Percentiles rank a stretch among this genome's conserved stretches.
These are phyloP conservation scores for Lyophyllum semitale DNA, from an alignment of 768 basidiomycete species.

Conservation along the genomic window DNA sequence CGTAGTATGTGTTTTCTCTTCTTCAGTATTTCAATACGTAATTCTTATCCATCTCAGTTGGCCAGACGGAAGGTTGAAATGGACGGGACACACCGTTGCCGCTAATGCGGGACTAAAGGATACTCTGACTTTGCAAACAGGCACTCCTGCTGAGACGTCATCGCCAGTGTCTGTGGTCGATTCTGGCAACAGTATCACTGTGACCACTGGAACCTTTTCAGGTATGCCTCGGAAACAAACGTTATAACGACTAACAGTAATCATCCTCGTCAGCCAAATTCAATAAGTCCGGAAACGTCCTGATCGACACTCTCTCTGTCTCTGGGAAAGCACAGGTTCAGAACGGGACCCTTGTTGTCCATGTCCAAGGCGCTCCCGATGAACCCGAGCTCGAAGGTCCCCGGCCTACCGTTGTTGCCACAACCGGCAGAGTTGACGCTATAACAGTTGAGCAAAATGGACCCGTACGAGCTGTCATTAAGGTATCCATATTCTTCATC, in stretches of 20 bases:
- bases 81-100: constrained; percentile 39
- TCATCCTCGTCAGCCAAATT: constrained; percentile 25
- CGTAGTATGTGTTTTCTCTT: constrained; percentile 30
- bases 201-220: constrained; percentile 35
- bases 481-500: constrained; percentile 19
- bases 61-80: constrained; percentile 38
- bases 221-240: too few species aligned
- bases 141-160: constrained; percentile 33
- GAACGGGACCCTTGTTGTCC: constrained; percentile 29
- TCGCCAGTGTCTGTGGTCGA: constrained; percentile 31
- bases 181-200: constrained; percentile 22
- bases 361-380: constrained; percentile 34
- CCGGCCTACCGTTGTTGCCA: constrained; percentile 21
- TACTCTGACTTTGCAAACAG: constrained; percentile 25
- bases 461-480: constrained; percentile 38
- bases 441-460: constrained; percentile 36
- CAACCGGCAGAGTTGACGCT: constrained; percentile 28
- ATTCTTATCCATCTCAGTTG: background rate
- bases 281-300: constrained; percentile 30
- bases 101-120: constrained; percentile 25
- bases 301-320: constrained; percentile 32
- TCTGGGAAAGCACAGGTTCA: constrained; percentile 28
- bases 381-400: constrained; percentile 30
- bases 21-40: background rate
- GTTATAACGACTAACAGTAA: background rate